Evolutionary conservation across 306 rosid species (phyloP).

Genomic region (Quercus bicolor): DNA sequence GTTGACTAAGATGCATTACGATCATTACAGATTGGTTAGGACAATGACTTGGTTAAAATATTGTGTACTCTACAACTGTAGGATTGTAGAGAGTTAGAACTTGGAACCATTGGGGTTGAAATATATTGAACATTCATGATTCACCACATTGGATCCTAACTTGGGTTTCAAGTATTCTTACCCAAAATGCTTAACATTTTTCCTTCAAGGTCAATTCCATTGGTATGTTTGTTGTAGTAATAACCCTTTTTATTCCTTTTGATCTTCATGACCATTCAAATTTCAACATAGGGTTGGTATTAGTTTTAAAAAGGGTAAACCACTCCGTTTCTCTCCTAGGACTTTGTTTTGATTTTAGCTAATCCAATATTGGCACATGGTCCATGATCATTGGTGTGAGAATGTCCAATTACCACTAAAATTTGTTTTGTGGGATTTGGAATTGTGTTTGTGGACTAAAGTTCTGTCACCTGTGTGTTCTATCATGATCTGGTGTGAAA

Average conservation of each 20-base stretch:
- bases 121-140: background rate
- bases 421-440: slow-evolving; percentile 22
- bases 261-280: slow-evolving; percentile 11
- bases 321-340: slow-evolving; percentile 14
- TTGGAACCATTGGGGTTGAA: background rate
- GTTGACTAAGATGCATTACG: slow-evolving; percentile 38
- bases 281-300: slow-evolving; percentile 48
- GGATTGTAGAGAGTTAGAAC: background rate
- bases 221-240: background rate
- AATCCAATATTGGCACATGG: background rate
- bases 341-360: slow-evolving; percentile 6
- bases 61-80: no score
- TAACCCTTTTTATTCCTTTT: background rate
- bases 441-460: slow-evolving; percentile 16
- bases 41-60: background rate
- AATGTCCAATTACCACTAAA: slow-evolving; percentile 25
- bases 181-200: background rate
- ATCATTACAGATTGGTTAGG: background rate
- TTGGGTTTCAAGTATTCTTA: slow-evolving; percentile 31
- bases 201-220: slow-evolving; percentile 15
- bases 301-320: slow-evolving; percentile 32
- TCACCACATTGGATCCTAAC: slow-evolving; percentile 31
- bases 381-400: slow-evolving; percentile 9
- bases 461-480: background rate
- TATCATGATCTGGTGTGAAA: slow-evolving; percentile 12